These are phyloP conservation scores for Amanita thiersii DNA, from an alignment of 768 basidiomycete genomes.

Conservation along the genomic window DNA sequence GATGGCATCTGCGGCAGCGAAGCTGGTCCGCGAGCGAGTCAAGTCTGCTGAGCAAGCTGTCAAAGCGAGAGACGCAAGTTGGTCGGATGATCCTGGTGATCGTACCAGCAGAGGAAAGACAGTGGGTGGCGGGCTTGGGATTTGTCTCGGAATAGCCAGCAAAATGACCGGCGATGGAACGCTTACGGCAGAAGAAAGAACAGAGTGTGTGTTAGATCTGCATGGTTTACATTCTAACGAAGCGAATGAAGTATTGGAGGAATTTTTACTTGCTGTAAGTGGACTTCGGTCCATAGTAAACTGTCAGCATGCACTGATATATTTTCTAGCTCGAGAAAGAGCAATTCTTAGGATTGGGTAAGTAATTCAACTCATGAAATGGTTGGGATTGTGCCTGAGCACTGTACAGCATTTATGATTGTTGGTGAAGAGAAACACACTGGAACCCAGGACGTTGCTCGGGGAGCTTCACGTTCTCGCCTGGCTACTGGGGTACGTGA, in stretches of 20 bases:
- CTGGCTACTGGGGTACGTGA: constrained; percentile 83
- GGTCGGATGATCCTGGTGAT: constrained; percentile 84
- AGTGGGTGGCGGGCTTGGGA: constrained; percentile 78
- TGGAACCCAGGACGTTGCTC: constrained; percentile 75
- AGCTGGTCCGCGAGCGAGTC: constrained; percentile 78
- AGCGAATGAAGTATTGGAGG: constrained; percentile 84
- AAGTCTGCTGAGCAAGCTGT: constrained; percentile 72
- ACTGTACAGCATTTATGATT: constrained; percentile 63
- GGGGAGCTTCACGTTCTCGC: constrained; percentile 77
- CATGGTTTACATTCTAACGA: constrained; percentile 94
- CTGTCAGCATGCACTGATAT: constrained; percentile 5
- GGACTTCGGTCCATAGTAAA: constrained; percentile 6
- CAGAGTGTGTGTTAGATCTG: constrained; percentile 80
- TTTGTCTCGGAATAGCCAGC: constrained; percentile 79
- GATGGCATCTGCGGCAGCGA: constrained; percentile 78
- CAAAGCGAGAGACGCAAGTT: constrained; percentile 54
- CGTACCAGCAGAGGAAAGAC: constrained; percentile 62
- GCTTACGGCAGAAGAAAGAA: constrained; percentile 78
- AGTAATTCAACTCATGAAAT: constrained; percentile 15
- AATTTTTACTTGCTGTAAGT: constrained; percentile 82
- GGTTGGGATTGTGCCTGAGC: constrained; percentile 8
- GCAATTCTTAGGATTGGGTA: constrained; percentile 80
- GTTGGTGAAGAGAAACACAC: constrained; percentile 97
- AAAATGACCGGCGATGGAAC: constrained; percentile 44
- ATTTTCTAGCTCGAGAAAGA: constrained; percentile 69